phyloP scores from a whole-genome alignment of 176 grass and related monocot species.

The Tillandsia fasciculata region DNA sequence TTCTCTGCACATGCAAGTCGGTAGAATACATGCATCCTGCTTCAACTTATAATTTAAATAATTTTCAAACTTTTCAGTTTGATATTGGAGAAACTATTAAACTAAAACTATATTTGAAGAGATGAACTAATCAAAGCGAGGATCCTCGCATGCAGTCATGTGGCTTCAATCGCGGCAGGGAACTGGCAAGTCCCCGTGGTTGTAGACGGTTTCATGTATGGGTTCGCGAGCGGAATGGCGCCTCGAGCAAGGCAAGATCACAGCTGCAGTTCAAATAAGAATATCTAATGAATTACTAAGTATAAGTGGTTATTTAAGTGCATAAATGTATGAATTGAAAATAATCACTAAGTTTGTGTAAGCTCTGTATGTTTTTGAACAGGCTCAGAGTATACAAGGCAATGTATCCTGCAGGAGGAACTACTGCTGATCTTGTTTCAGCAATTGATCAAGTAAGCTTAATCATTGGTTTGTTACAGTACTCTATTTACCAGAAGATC shows the following conservation, averaged over 20 bases:
- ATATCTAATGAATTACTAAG: no score
- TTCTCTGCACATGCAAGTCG: no score
- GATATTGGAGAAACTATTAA: not conserved
- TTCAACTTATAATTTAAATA: no score
- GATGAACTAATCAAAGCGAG: not conserved
- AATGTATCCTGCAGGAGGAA: slow-evolving; percentile 48
- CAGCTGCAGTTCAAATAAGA: not conserved
- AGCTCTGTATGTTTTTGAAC: not conserved
- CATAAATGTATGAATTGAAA: not conserved
- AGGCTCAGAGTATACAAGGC: slow-evolving; percentile 61
- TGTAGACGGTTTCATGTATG: slow-evolving; percentile 34
- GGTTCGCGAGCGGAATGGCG: slow-evolving; percentile 66
- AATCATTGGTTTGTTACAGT: no score
- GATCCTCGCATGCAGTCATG: slow-evolving; percentile 30
- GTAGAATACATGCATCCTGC: no score
- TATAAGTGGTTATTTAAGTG: no score
- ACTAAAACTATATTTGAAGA: not conserved
- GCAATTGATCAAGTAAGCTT: slow-evolving; percentile 60
- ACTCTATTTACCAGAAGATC: no score
- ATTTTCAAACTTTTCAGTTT: no score
- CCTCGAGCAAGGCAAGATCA: slow-evolving; percentile 39
- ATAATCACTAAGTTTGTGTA: not conserved
- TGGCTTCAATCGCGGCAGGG: slow-evolving; percentile 49
- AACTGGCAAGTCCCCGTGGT: slow-evolving; percentile 43
- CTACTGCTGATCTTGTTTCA: slow-evolving; percentile 37